Base-by-base conservation (phyloP, 441 rosid species). In the Iberis amara region DNA sequence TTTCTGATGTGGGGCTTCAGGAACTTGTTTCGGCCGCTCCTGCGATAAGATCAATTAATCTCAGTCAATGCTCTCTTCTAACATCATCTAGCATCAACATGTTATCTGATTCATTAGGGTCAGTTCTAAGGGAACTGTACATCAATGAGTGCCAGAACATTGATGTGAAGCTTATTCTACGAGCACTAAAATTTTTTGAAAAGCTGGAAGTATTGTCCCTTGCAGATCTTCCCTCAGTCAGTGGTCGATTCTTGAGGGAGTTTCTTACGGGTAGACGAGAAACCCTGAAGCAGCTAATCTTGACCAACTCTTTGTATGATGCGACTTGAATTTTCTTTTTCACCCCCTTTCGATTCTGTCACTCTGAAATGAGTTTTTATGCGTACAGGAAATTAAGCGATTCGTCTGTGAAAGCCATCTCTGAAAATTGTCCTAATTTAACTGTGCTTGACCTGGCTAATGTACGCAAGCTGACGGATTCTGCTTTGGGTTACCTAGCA, bases 61-160 rank as follows among this genome's bases (percentile, higher is more conserved):
- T 91, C 31, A 82, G 81, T 57, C 87, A 80, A 52, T 91, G 95
- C 66, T 91, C 95, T 36, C 85, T 85, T 63, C 74, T 91, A 51
- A 79, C 94, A 24, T 47, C 79, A 7, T 41, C 79, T 39, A 61
- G 94, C 63, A 69, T 88, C 57, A 71, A 68, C 46, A 71, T 73
- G 60, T 47, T 91, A 52, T 79, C 89, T 18, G 52, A 75, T 59
- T 69, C 71, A 6, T 38, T 85, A 68, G 89, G 89, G 23, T 76
- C 85, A 10, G 71, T 69, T 69, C 65, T 88, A 49, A 75, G 43
- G 65, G 98, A 91, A 72, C 52, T 91, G 58, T 82, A 78, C 57
- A 74, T 91, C 47, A 66, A 82, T 65, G 94, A 91, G 62, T 91
- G 94, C 71, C 89, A 82, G 67, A 59, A 71, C 65, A 70, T 91